Evolutionary conservation across 108 stramenopile genomes (phyloP), one percentile per base, ranked within the genome.

Genomic region (Chaetoceros muelleri): DNA sequence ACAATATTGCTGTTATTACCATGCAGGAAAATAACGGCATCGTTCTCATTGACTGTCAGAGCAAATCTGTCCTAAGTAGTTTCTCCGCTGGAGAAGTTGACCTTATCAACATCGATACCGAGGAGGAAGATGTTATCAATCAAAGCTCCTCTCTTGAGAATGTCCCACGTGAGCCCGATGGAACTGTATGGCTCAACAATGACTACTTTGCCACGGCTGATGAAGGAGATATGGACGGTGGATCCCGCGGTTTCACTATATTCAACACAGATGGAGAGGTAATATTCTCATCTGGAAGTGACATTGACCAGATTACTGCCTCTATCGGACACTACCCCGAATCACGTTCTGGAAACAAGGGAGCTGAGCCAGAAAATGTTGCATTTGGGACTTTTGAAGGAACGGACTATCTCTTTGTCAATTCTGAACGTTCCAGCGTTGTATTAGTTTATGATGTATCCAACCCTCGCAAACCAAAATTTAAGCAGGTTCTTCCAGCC

Each of bases 21-120:
- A 67, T 87, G 10, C 86, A 84, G 65, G 82, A 84, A 53, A 87
- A 87, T 69, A 87, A 87, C 55, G 79, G 65, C 3, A 63, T 80
- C 18, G 67, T 79, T 13, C 26, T 82, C 30, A 55, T 87, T 28
- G 77, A 87, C 48, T 30, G 78, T 2, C 61, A 44, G 1, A 66
- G 48, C 10, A 61, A 24, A 13, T 46, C 34, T 30, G 68, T 87
- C 46, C 55, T 67, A 23, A 34, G 24, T 30, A 67, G 69, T 23
- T 78, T 80, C 55, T 60, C 68, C 24, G 77, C 79, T 10, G 85
- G 85, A 55, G 19, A 46, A 30, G 70, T 74, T 3, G 44, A 52
- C n/a, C 48, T 87, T 8, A 48, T 45, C 16, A 47, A 60, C 24
- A 65, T 82, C 47, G 85, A 87, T 54, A 61, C 55, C 8, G 48